Evolutionary conservation across 2,329 filamentous ascomycete species (phyloP).

Genomic region (Talaromyces islandicus): DNA sequence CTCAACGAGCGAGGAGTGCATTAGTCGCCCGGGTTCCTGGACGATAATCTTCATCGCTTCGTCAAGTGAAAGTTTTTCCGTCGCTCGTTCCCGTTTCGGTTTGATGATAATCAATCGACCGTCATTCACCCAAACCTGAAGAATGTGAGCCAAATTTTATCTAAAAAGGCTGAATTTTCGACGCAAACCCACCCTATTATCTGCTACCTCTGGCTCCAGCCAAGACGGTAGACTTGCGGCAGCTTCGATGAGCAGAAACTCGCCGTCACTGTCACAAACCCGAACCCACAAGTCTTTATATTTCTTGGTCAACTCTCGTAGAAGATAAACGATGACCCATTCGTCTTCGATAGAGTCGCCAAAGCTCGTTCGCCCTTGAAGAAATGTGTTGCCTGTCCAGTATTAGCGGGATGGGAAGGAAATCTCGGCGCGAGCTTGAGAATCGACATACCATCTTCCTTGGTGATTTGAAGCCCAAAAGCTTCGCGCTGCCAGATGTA

Average conservation of each 20-base stretch:
- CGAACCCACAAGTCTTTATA: constrained; percentile 74
- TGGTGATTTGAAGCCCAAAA: constrained; percentile 61
- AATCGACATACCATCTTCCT: constrained; percentile 51
- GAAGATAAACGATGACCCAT: constrained; percentile 89
- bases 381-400: constrained; percentile 44
- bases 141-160: constrained; percentile 6
- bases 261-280: constrained; percentile 81
- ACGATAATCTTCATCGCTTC: constrained; percentile 61
- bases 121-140: constrained; percentile 73
- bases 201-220: constrained; percentile 85
- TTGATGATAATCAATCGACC: constrained; percentile 69
- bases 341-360: constrained; percentile 95
- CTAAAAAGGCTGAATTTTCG: not conserved
- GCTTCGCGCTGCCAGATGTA: constrained; percentile 94
- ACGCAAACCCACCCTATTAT: constrained; percentile 56
- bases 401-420: not conserved
- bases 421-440: not conserved
- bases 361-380: constrained; percentile 76
- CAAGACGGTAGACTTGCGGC: constrained; percentile 81
- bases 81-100: constrained; percentile 41
- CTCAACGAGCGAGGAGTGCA: constrained; percentile 70
- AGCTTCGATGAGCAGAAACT: constrained; percentile 91
- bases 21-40: constrained; percentile 51
- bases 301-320: constrained; percentile 71
- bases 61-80: constrained; percentile 51